Percentiles rank a stretch among this genome's conserved stretches.
Conservation (phyloP, 495 filamentous ascomycete genomes). For the Haplographium delicatum region DNA sequence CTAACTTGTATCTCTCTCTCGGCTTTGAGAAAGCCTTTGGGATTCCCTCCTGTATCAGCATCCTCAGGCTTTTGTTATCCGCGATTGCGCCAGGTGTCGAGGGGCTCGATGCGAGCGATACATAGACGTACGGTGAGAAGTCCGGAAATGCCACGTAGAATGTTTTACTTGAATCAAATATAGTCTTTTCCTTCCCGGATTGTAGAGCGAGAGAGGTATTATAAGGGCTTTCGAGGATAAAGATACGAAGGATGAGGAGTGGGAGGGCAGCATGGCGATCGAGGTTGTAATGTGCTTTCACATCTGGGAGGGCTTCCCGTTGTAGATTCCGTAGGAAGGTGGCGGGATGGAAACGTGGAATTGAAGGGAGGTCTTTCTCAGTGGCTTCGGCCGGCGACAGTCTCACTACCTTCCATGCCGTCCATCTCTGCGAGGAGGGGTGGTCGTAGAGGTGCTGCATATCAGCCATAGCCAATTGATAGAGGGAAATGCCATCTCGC, state of each 20-base stretch:
- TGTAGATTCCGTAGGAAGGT: slow-evolving; percentile 73
- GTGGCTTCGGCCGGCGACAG: slow-evolving; percentile 33
- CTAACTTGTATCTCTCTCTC: slow-evolving; percentile 60
- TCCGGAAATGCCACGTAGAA: slow-evolving; percentile 78
- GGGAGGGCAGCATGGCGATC: slow-evolving; percentile 57
- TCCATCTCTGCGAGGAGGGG: slow-evolving; percentile 67
- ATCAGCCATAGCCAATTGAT: slow-evolving; percentile 77
- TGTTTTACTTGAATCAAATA: slow-evolving; percentile 53
- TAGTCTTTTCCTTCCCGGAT: slow-evolving; percentile 32
- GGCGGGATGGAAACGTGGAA: slow-evolving; percentile 71
- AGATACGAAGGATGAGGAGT: slow-evolving; percentile 67
- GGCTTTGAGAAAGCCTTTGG: slow-evolving; percentile 71
- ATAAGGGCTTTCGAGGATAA: slow-evolving; percentile 69
- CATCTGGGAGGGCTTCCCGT: slow-evolving; percentile 60
- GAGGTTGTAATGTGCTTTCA: slow-evolving; percentile 77
- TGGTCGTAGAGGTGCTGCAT: slow-evolving; percentile 74
- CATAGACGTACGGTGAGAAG: slow-evolving; percentile 66
- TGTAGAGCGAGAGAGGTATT: slow-evolving; percentile 44
- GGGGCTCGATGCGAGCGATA: slow-evolving; percentile 48
- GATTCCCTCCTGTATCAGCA: slow-evolving; percentile 66
- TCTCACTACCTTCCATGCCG: slow-evolving; percentile 55
- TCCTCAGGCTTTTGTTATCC: slow-evolving; percentile 59
- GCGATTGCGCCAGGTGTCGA: slow-evolving; percentile 30
- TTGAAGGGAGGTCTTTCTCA: slow-evolving; percentile 33
- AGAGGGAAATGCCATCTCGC: slow-evolving; percentile 69